phyloP scores from a whole-genome alignment of 1,284 basidiomycete species.

The Inonotus hispidus region DNA sequence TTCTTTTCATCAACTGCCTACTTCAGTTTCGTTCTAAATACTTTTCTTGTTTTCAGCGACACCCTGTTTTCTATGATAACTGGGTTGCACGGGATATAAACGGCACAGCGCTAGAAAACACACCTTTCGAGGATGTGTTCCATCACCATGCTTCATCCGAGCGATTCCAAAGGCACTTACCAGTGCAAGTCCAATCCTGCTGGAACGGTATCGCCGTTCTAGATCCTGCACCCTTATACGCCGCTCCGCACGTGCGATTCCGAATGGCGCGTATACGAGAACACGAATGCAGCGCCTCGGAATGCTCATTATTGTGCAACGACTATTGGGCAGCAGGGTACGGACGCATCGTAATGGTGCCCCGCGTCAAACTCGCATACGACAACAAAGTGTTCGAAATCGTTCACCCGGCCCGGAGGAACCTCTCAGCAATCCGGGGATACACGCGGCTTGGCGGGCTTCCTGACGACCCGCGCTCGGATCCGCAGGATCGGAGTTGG shows the following conservation, averaged over 20 bases:
- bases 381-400: slow-evolving; percentile 93
- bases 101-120: slow-evolving; percentile 93
- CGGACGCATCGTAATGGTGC: slow-evolving; percentile 94
- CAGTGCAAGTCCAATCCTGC: slow-evolving; percentile 91
- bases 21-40: slow-evolving; percentile 11
- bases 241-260: slow-evolving; percentile 83
- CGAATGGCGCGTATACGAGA: slow-evolving; percentile 84
- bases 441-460: slow-evolving; percentile 87
- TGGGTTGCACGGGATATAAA: slow-evolving; percentile 98
- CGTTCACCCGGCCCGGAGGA: slow-evolving; percentile 83
- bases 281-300: slow-evolving; percentile 87
- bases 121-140: slow-evolving; percentile 90
- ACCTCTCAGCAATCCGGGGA: slow-evolving; percentile 89
- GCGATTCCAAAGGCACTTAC: slow-evolving; percentile 86
- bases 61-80: slow-evolving; percentile 95
- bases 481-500: slow-evolving; percentile 93
- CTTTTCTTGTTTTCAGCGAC: slow-evolving; percentile 34
- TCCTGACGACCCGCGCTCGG: slow-evolving; percentile 89
- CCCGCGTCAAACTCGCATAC: slow-evolving; percentile 91
- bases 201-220: slow-evolving; percentile 95
- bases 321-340: slow-evolving; percentile 92
- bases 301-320: slow-evolving; percentile 94
- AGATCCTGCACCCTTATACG: slow-evolving; percentile 90
- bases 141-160: slow-evolving; percentile 70
- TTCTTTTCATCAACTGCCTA: background rate